Conservation (phyloP, 345 rosid genomes). For the Streptanthus diversifolius region DNA sequence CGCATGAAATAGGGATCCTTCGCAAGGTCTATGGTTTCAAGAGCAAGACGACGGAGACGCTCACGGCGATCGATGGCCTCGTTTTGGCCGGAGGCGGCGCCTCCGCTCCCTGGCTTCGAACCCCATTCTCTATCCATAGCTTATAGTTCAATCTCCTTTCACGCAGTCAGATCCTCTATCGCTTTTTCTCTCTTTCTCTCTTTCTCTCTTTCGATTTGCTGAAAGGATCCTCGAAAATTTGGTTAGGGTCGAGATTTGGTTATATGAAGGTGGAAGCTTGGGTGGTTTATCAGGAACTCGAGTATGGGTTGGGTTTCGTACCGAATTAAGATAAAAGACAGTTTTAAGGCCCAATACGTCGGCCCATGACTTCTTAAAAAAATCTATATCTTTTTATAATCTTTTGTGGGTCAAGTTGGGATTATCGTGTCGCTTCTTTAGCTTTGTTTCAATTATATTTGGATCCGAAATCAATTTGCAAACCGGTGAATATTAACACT, state of each 20-base stretch:
- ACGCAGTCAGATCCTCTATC: background rate
- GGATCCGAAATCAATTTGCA: background rate
- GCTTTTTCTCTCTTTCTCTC: background rate
- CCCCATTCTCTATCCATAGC: slow-evolving; percentile 97
- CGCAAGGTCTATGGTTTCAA: slow-evolving; percentile 95
- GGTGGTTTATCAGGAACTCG: background rate
- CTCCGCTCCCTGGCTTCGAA: slow-evolving; percentile 97
- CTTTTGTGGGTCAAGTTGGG: background rate
- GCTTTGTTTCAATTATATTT: too few relatives aligned
- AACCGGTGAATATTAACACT: background rate
- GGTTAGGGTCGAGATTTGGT: background rate
- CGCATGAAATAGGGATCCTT: slow-evolving; percentile 99
- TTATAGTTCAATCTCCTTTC: background rate
- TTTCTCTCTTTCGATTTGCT: slow-evolving; percentile 9
- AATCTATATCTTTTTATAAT: background rate
- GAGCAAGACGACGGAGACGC: slow-evolving; percentile 95
- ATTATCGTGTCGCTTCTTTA: too few relatives aligned
- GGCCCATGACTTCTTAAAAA: slow-evolving; percentile 17
- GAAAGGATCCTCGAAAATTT: background rate
- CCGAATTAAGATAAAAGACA: background rate
- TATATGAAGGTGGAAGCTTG: background rate
- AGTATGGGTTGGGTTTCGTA: background rate
- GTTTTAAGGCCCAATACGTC: background rate
- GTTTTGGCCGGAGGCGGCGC: slow-evolving; percentile 94
- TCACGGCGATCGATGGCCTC: slow-evolving; percentile 98